phyloP scores from a whole-genome alignment of 345 rosid genomes.

The Combretum micranthum region DNA sequence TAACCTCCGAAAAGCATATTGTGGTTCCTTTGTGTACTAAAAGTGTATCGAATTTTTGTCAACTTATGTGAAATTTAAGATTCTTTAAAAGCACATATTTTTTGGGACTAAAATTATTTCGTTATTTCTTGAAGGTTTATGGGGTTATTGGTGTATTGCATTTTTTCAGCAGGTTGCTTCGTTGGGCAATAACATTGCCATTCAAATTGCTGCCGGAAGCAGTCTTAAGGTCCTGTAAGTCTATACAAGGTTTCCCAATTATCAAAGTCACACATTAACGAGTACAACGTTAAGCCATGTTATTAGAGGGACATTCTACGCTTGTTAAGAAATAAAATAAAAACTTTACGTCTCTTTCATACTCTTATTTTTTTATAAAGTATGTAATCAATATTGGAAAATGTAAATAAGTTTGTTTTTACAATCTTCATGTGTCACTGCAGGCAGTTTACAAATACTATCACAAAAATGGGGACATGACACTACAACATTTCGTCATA shows the following conservation, averaged over 20 bases:
- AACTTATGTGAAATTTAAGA: no score
- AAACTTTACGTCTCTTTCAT: no score
- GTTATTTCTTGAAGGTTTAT: slow-evolving; percentile 31
- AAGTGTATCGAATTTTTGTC: no score
- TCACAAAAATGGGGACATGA: slow-evolving; percentile 23
- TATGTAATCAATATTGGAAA: neutral
- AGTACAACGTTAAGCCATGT: no score
- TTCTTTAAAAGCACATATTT: no score
- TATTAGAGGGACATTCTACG: no score
- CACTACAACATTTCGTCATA: slow-evolving; percentile 41
- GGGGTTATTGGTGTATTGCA: slow-evolving; percentile 47
- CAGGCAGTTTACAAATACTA: slow-evolving; percentile 41
- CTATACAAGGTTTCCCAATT: neutral
- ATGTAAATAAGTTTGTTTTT: neutral
- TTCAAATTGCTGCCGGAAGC: slow-evolving; percentile 55
- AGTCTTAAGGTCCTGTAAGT: slow-evolving; percentile 37
- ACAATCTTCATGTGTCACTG: neutral
- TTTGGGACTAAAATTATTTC: neutral
- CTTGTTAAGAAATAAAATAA: no score
- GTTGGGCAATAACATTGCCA: slow-evolving; percentile 44
- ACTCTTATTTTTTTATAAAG: no score
- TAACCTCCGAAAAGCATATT: no score
- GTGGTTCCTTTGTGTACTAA: no score
- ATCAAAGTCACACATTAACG: no score
- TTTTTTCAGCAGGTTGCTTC: slow-evolving; percentile 57